Conservation (phyloP, 192 early-diverging fungal genomes). For the Rhizophagus sp. region DNA sequence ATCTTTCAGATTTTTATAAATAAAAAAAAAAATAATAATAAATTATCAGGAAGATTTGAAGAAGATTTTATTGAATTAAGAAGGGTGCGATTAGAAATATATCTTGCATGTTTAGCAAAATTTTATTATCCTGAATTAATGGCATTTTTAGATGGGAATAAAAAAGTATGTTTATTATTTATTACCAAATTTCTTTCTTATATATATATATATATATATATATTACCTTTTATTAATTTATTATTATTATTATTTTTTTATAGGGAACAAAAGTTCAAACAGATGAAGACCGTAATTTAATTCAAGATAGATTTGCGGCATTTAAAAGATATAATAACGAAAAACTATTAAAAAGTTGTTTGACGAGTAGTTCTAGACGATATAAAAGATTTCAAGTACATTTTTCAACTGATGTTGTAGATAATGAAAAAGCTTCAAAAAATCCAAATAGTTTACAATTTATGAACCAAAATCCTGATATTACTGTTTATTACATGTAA, state of each 20-base stretch:
- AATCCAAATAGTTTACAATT: background rate
- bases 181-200: background rate
- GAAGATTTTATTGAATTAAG: background rate
- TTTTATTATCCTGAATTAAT: background rate
- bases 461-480: background rate
- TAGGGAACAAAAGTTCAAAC: background rate
- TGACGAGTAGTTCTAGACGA: background rate
- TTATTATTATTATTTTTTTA: background rate
- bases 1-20: background rate
- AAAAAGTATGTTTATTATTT: background rate
- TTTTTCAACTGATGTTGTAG: background rate
- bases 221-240: background rate
- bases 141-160: background rate
- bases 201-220: too few species aligned
- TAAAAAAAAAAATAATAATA: background rate
- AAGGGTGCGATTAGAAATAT: background rate
- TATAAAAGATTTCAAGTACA: background rate
- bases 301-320: background rate
- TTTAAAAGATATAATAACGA: background rate
- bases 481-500: conserved; percentile 6
- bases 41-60: conserved; percentile 15
- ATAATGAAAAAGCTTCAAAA: conserved; percentile 10
- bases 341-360: conserved; percentile 3
- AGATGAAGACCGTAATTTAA: background rate
- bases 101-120: background rate